These are phyloP conservation scores for Suhomyces coccinellae DNA, from an alignment of 1,139 yeast species.

Conservation along the genomic window DNA sequence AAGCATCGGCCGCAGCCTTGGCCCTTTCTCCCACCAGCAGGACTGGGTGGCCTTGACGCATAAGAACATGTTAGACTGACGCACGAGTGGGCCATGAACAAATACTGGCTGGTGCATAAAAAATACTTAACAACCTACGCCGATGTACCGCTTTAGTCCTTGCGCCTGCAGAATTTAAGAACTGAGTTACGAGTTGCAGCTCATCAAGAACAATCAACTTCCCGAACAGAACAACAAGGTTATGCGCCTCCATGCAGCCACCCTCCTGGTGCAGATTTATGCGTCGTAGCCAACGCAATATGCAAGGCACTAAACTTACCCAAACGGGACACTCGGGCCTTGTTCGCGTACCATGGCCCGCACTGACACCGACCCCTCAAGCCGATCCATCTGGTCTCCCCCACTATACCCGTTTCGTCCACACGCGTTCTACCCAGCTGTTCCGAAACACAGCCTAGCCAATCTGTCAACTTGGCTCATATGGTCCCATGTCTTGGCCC, in stretches of 20 bases:
- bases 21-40: background rate
- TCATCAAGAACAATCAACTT: background rate
- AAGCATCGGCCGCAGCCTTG: background rate
- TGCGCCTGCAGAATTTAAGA: conserved; percentile 8
- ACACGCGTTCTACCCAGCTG: too few species aligned
- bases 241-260: conserved; percentile 3
- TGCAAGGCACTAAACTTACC: conserved; percentile 13
- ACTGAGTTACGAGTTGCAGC: conserved; percentile 11
- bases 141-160: conserved; percentile 4
- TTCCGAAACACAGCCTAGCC: background rate
- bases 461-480: background rate
- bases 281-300: conserved; percentile 5
- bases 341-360: background rate
- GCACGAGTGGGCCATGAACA: background rate
- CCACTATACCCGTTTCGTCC: too few species aligned
- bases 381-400: too few species aligned
- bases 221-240: conserved; percentile 3
- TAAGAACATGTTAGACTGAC: conserved; percentile 1
- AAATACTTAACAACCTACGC: conserved; percentile 2
- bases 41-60: background rate
- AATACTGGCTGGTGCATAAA: background rate
- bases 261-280: background rate
- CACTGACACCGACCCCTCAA: too few species aligned
- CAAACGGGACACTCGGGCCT: background rate
- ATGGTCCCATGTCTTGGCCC: background rate